Base-by-base conservation (phyloP, 345 rosid species). In the Adansonia digitata region DNA sequence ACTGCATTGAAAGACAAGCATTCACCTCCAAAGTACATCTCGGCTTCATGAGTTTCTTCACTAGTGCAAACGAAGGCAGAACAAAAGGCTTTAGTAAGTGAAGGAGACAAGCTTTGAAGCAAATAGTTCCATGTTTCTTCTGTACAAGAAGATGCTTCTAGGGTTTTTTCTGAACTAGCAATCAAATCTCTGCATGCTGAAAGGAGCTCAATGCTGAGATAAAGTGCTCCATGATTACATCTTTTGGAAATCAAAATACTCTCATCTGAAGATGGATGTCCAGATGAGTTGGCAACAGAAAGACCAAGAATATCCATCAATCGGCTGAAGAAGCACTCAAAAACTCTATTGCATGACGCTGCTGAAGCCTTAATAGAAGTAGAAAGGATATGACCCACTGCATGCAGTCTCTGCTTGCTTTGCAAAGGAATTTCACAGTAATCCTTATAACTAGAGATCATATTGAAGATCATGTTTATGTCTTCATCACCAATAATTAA, bases 21-120 rank as follows among this genome's bases (percentile, higher is more conserved):
- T 59, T 86, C 76, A 94, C 98, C 99, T 85, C 89, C 91, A 75
- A 93, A 80, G 83, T 86, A 86, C 68, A 79, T 59, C 72, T 84
- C 81, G 13, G 65, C 83, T 71, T 72, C 78, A 69, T 69, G 74
- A 64, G 80, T 72, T 66, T 81, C 81, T 77, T 71, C 82, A 60
- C 52, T 57, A 43, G 70, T 67, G 73, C 69, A 76, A 55, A 29
- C 72, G 68, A 63, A 77, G 79, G 66, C 77, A 80, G 85, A 86
- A 51, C 79, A 53, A 75, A 91, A 90, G 77, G 77, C 82, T 80
- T 76, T 65, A 69, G 84, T 75, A 78, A 93, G 79, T 52, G 88
- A 75, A 78, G 79, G 74, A 27, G 89, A 87, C 76, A 75, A 88
- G 75, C 78, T 77, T 76, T 78, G 77, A 48, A 90, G 84, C 75